Percentiles rank a stretch among this genome's conserved stretches.
phyloP scores from a whole-genome alignment of 192 early-diverging fungal genomes.

The Dissophora ornata region DNA sequence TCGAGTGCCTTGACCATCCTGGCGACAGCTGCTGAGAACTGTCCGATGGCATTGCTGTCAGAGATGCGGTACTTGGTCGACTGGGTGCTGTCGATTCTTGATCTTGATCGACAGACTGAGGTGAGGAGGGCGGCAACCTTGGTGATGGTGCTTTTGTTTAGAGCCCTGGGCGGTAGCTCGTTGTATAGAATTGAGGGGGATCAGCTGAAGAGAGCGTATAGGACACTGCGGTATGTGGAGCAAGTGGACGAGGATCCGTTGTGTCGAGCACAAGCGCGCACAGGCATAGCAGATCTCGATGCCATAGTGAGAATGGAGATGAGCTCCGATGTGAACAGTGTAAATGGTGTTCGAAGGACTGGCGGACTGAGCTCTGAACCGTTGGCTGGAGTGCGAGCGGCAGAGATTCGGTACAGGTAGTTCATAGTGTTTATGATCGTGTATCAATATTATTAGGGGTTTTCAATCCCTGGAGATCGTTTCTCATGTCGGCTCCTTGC shows the following conservation, averaged over 20 bases:
- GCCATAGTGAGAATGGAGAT: conserved; percentile 61
- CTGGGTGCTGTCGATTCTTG: conserved; percentile 76
- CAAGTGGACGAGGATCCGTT: conserved; percentile 78
- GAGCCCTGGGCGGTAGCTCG: conserved; percentile 68
- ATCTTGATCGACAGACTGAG: conserved; percentile 69
- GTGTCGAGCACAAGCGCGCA: conserved; percentile 74
- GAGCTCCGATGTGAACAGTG: not conserved
- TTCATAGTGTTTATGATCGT: not conserved
- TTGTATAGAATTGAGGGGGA: conserved; percentile 67
- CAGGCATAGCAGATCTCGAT: conserved; percentile 77
- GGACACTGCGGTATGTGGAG: conserved; percentile 70
- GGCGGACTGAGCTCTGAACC: not conserved
- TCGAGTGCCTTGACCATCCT: conserved; percentile 77
- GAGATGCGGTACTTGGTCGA: conserved; percentile 75
- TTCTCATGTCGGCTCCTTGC: too few species aligned
- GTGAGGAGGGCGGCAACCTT: conserved; percentile 79
- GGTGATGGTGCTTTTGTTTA: conserved; percentile 73
- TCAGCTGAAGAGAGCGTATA: conserved; percentile 66
- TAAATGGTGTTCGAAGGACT: not conserved
- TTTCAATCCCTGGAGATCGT: too few species aligned
- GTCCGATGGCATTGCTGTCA: conserved; percentile 74
- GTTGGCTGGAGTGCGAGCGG: not conserved
- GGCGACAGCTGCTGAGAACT: conserved; percentile 74
- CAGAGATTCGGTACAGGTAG: conserved; percentile 33
- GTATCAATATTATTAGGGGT: too few species aligned